Base-by-base conservation (phyloP, 345 rosid genomes). In the Hirschfeldia incana region DNA sequence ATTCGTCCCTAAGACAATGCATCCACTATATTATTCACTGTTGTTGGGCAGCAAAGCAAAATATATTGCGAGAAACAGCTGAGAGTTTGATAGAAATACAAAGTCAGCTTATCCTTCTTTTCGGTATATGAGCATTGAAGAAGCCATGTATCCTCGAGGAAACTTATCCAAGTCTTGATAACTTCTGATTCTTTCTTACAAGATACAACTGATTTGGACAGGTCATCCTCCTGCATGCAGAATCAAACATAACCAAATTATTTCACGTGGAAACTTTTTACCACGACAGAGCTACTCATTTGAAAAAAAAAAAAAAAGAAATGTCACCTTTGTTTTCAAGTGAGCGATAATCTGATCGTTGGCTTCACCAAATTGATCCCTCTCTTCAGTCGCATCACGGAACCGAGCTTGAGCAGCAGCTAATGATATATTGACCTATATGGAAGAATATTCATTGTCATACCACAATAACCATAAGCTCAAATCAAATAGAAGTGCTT, bases 291-390 rank as follows among this genome's bases (percentile, higher is more conserved):
- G 75, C 29, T 49, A 36, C 57, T 51, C 60, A 53, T 42, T 57
- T 46, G 7, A 44, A 53, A 72, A n/a, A n/a, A n/a, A n/a, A n/a
- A n/a, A n/a, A 72, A 17, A 73, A 49, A 39, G 0, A 17, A 27
- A 60, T 49, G 3, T 81, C 69, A 57, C 97, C 98, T 93, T 95
- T 65, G 89, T 83, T 82, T 85, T 89, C 83, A 91, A 78, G 88
- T 91, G 99, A 76, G 85, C 89, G 74, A 95, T 77, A 63, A 95
- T 89, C 83, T 91, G 91, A 85, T 86, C 87, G 83, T 90, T 95
- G 77, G 98, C 99, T 86, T 93, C 98, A 69, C 87, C 91, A 86
- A 93, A 95, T 73, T 95, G 98, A 69, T 93, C 97, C 75, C 93
- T 86, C 86, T 95, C 99, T 79, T 94, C 98, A 65, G 74, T 80